Conservation (phyloP, 1,284 basidiomycete genomes). For the Bjerkandera adusta region DNA sequence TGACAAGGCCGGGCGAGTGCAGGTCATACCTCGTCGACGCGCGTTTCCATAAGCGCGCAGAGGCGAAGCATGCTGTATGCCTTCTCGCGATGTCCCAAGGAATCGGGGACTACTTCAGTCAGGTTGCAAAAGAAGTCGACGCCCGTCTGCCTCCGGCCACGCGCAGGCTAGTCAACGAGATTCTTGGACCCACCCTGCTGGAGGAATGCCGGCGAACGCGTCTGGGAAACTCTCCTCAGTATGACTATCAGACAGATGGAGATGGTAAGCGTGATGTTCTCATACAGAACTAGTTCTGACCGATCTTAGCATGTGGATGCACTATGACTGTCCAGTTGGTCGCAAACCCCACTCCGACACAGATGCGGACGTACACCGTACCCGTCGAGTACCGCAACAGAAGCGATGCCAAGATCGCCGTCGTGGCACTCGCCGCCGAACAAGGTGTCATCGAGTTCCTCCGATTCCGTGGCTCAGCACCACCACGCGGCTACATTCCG, state of each 20-base stretch:
- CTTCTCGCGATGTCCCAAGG: conserved; percentile 60
- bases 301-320: conserved; percentile 49
- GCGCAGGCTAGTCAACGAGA: conserved; percentile 40
- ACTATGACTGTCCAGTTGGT: conserved; percentile 45
- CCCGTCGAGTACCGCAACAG: conserved; percentile 51
- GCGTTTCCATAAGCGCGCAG: conserved; percentile 51
- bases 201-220: conserved; percentile 44
- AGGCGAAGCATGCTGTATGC: conserved; percentile 63
- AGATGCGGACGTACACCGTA: conserved; percentile 41
- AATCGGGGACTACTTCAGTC: conserved; percentile 51
- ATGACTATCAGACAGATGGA: conserved; percentile 39
- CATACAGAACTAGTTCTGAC: too few species aligned
- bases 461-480: conserved; percentile 42
- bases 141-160: conserved; percentile 40
- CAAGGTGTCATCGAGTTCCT: conserved; percentile 56
- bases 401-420: conserved; percentile 58
- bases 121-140: conserved; percentile 39
- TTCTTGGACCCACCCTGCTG: conserved; percentile 41
- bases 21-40: conserved; percentile 58
- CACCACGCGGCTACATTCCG: conserved; percentile 31
- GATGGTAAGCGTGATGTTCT: conserved; percentile 39
- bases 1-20: conserved; percentile 48
- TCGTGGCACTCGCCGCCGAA: conserved; percentile 46
- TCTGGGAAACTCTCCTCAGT: conserved; percentile 35
- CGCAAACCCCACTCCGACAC: conserved; percentile 27